Percentiles rank a stretch among this genome's conserved stretches.
These are phyloP conservation scores for Porpolomopsis calyptriformis DNA, from an alignment of 768 basidiomycete species.

Conservation along the genomic window DNA sequence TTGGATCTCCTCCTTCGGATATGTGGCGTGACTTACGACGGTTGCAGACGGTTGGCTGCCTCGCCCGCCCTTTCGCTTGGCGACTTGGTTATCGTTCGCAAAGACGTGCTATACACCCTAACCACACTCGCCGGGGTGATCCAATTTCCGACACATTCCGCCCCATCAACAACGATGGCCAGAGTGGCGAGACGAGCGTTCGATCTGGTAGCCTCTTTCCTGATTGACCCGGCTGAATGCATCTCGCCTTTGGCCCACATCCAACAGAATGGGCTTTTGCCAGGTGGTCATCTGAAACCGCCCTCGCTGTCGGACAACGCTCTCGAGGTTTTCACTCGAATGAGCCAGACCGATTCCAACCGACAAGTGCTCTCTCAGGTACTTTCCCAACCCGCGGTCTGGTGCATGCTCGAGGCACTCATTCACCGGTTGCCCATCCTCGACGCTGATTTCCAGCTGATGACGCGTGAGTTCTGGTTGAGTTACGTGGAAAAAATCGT, in stretches of 20 bases:
- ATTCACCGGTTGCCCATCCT: slow-evolving; percentile 77
- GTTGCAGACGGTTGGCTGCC: slow-evolving; percentile 28
- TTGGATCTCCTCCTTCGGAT: slow-evolving; percentile 60
- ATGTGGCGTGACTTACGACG: slow-evolving; percentile 38
- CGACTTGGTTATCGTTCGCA: slow-evolving; percentile 65
- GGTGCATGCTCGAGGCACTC: slow-evolving; percentile 55
- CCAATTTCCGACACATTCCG: slow-evolving; percentile 31
- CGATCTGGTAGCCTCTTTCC: slow-evolving; percentile 61
- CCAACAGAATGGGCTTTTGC: slow-evolving; percentile 40
- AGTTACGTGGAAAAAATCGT: slow-evolving; percentile 70
- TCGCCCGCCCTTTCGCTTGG: slow-evolving; percentile 55
- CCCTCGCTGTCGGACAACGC: slow-evolving; percentile 60
- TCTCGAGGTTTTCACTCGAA: slow-evolving; percentile 75
- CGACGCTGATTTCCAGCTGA: slow-evolving; percentile 62
- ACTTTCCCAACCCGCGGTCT: slow-evolving; percentile 48
- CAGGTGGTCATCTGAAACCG: slow-evolving; percentile 35
- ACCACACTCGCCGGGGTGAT: slow-evolving; percentile 47
- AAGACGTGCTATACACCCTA: slow-evolving; percentile 65
- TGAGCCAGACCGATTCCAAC: slow-evolving; percentile 69
- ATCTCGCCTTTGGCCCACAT: slow-evolving; percentile 50
- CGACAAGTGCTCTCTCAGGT: slow-evolving; percentile 58
- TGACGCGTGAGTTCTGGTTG: slow-evolving; percentile 57
- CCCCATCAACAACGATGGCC: slow-evolving; percentile 30
- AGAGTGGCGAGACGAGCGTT: slow-evolving; percentile 50
- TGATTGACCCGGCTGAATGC: slow-evolving; percentile 60